Percentiles rank a stretch among this genome's conserved stretches.
phyloP scores from a whole-genome alignment of 2,329 filamentous ascomycete species.

The Pezicula radicicola region DNA sequence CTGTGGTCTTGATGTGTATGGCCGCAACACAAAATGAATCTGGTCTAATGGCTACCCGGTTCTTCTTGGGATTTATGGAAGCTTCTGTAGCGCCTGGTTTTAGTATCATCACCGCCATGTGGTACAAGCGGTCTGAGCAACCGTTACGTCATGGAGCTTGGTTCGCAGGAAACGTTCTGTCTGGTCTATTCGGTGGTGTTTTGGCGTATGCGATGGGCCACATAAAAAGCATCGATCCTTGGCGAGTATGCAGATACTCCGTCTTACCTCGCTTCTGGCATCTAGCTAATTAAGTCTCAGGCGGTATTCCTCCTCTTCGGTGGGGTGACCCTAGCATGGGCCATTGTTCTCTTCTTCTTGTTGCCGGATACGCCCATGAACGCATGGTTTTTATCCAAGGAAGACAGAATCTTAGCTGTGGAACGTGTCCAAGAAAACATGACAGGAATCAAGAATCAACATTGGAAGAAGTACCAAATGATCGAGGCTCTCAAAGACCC shows the following conservation, averaged over 20 bases:
- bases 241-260: slow-evolving; percentile 10
- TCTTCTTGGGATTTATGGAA: slow-evolving; percentile 26
- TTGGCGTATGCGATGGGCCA: slow-evolving; percentile 31
- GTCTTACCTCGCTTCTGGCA: slow-evolving; percentile 1
- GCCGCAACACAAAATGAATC: slow-evolving; percentile 13
- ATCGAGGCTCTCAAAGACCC: slow-evolving; percentile 35
- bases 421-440: slow-evolving; percentile 10
- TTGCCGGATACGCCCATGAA: slow-evolving; percentile 48
- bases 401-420: slow-evolving; percentile 33
- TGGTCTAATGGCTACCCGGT: slow-evolving; percentile 18
- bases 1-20: slow-evolving; percentile 9
- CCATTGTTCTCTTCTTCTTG: slow-evolving; percentile 37
- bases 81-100: slow-evolving; percentile 28
- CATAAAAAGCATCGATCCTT: slow-evolving; percentile 12
- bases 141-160: slow-evolving; percentile 22
- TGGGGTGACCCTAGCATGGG: slow-evolving; percentile 21
- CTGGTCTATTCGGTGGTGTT: slow-evolving; percentile 27
- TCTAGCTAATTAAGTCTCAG: background rate
- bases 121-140: slow-evolving; percentile 30
- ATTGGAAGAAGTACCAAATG: slow-evolving; percentile 33
- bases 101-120: slow-evolving; percentile 30
- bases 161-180: slow-evolving; percentile 22
- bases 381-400: slow-evolving; percentile 34
- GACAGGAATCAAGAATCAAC: slow-evolving; percentile 24
- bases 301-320: slow-evolving; percentile 18